Conservation (phyloP, 1,284 basidiomycete species). For the Moesziomyces parantarcticus region DNA sequence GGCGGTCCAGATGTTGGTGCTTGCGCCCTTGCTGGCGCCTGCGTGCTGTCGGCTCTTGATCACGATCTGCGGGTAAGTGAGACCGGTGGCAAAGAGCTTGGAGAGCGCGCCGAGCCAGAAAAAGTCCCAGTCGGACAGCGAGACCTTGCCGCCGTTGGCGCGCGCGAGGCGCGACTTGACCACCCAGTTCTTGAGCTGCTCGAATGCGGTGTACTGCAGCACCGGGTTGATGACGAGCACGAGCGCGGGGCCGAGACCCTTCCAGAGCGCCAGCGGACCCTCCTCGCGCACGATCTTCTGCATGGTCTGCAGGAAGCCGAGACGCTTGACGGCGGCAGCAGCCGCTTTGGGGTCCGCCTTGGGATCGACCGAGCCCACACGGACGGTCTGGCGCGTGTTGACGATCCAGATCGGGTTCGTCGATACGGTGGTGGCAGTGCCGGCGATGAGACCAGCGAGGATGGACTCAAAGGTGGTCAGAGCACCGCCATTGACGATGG, state of each 20-base stretch:
- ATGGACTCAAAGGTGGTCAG: conserved; percentile 89
- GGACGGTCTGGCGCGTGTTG: conserved; percentile 78
- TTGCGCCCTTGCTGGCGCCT: conserved; percentile 51
- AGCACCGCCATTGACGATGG: conserved; percentile 66
- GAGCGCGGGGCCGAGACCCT: conserved; percentile 94
- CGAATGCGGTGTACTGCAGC: conserved; percentile 71
- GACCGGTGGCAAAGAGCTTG: conserved; percentile 65
- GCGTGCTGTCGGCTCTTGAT: conserved; percentile 67
- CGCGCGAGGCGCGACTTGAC: conserved; percentile 55
- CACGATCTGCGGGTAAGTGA: conserved; percentile 67
- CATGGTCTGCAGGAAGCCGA: conserved; percentile 74
- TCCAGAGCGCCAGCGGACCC: conserved; percentile 85
- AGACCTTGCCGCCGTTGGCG: conserved; percentile 32
- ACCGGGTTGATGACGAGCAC: conserved; percentile 95
- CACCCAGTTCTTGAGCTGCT: conserved; percentile 65
- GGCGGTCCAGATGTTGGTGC: conserved; percentile 64
- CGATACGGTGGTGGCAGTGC: conserved; percentile 87
- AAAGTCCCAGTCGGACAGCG: conserved; percentile 64
- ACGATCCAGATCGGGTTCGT: conserved; percentile 84
- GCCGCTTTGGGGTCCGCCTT: conserved; percentile 28
- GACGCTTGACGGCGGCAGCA: conserved; percentile 39
- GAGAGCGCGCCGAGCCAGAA: conserved; percentile 66
- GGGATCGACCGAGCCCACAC: conserved; percentile 50
- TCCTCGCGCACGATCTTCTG: conserved; percentile 80
- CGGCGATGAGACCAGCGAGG: conserved; percentile 86